Conservation (phyloP, 352 stramenopile species). For the Pythium vanterpoolii region DNA sequence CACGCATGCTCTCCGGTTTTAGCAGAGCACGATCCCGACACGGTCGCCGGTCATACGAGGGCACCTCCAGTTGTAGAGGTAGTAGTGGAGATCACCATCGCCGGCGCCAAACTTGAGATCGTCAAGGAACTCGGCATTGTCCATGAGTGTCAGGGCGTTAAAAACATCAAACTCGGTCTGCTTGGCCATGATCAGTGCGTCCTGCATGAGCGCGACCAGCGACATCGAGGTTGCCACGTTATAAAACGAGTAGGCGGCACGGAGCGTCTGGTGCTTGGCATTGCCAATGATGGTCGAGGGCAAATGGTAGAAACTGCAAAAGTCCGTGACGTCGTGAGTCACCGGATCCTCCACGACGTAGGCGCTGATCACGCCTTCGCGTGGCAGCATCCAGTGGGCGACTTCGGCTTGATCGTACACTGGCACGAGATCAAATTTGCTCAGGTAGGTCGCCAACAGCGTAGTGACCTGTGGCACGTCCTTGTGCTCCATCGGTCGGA, state of each 20-base stretch:
- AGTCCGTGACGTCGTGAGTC: constrained; percentile 87
- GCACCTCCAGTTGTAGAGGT: constrained; percentile 73
- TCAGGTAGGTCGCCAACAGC: constrained; percentile 46
- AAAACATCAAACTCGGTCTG: constrained; percentile 57
- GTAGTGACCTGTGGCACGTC: constrained; percentile 47
- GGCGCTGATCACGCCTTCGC: constrained; percentile 92
- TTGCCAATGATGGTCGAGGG: constrained; percentile 95
- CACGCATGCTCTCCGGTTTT: not conserved
- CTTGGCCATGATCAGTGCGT: constrained; percentile 56
- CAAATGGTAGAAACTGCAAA: constrained; percentile 97
- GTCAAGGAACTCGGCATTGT: constrained; percentile 52
- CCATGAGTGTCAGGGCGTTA: constrained; percentile 64
- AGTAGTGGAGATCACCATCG: constrained; percentile 63
- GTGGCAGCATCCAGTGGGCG: constrained; percentile 96
- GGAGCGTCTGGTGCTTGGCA: constrained; percentile 93
- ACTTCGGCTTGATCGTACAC: constrained; percentile 92
- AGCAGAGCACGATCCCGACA: constrained; percentile 46
- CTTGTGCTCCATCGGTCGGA: constrained; percentile 49
- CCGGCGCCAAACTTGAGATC: constrained; percentile 53
- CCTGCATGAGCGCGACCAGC: constrained; percentile 59
- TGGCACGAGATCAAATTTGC: constrained; percentile 77
- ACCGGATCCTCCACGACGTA: constrained; percentile 86
- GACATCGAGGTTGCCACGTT: constrained; percentile 84
- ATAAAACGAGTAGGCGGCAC: constrained; percentile 98
- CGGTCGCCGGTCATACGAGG: constrained; percentile 39